Evolutionary conservation across 208 protist species (phyloP).

Genomic region (Trichomonas tenax): DNA sequence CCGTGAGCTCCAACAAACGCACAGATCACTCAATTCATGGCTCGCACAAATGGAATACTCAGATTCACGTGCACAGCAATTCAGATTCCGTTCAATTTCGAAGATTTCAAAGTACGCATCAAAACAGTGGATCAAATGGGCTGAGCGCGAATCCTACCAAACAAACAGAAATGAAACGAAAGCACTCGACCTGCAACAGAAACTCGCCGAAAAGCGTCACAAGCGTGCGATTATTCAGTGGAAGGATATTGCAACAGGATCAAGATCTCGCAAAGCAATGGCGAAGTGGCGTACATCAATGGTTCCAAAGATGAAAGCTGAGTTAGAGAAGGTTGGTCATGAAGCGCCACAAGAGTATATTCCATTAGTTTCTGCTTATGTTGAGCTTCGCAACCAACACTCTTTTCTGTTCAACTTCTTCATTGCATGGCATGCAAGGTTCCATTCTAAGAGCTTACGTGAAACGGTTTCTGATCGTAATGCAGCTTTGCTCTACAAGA

Average conservation of each 20-base stretch:
- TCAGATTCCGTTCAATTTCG: not conserved
- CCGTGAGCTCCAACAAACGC: not conserved
- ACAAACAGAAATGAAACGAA: not conserved
- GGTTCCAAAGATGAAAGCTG: not conserved
- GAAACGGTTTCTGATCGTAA: not conserved
- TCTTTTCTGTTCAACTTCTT: not conserved
- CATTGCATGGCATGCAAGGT: not conserved
- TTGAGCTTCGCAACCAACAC: not conserved
- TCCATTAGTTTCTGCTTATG: not conserved
- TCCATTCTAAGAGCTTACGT: not conserved
- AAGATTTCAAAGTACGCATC: not conserved
- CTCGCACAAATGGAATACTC: slow-evolving; percentile 6
- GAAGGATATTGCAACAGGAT: not conserved
- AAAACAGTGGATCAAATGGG: not conserved
- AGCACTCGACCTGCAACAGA: not conserved
- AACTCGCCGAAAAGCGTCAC: not conserved
- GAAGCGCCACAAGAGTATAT: not conserved
- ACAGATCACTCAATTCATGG: not conserved
- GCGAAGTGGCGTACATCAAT: not conserved
- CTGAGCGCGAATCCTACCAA: not conserved
- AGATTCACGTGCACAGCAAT: not conserved
- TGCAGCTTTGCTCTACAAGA: not conserved
- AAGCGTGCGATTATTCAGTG: not conserved
- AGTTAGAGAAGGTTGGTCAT: not conserved
- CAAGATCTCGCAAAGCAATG: not conserved